A percentile compares a stretch with the other conserved stretches of the same genome.
Evolutionary conservation across 208 protist species (phyloP).

Genomic region (Naegleria gruberi): DNA sequence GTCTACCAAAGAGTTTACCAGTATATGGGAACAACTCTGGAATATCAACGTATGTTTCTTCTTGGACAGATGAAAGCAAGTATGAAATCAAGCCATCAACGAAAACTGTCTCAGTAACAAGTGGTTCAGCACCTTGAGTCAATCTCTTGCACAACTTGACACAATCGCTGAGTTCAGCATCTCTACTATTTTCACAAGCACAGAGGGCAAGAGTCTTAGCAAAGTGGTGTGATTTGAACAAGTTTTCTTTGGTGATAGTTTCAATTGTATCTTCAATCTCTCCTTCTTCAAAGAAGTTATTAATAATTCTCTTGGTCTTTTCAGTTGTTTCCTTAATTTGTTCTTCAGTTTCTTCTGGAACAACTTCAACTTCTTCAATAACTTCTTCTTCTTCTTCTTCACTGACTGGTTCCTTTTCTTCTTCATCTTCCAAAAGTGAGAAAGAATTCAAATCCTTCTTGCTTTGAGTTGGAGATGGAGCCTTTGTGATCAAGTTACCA

Average conservation of each 20-base stretch:
- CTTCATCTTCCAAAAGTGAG: neutral
- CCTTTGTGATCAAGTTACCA: neutral
- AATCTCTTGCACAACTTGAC: neutral
- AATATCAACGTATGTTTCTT: neutral
- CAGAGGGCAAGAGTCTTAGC: neutral
- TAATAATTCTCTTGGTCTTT: neutral
- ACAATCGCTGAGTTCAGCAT: neutral
- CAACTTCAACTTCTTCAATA: neutral
- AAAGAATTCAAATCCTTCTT: neutral
- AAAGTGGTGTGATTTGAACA: neutral
- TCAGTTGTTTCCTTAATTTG: neutral
- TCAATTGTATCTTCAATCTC: neutral
- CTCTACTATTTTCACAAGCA: neutral
- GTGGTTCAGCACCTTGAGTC: neutral
- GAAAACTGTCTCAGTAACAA: neutral
- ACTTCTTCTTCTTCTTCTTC: neutral
- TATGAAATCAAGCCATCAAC: neutral
- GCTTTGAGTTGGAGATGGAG: neutral
- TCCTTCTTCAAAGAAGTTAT: neutral
- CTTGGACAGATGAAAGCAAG: neutral
- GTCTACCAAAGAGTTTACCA: neutral
- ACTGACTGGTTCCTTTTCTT: neutral
- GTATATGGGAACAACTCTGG: neutral
- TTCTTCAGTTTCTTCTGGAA: neutral
- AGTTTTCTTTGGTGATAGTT: neutral